A percentile compares a stretch with the other conserved stretches of the same genome.
Evolutionary conservation across 345 rosid species (phyloP).

Genomic region (Passiflora organensis): DNA sequence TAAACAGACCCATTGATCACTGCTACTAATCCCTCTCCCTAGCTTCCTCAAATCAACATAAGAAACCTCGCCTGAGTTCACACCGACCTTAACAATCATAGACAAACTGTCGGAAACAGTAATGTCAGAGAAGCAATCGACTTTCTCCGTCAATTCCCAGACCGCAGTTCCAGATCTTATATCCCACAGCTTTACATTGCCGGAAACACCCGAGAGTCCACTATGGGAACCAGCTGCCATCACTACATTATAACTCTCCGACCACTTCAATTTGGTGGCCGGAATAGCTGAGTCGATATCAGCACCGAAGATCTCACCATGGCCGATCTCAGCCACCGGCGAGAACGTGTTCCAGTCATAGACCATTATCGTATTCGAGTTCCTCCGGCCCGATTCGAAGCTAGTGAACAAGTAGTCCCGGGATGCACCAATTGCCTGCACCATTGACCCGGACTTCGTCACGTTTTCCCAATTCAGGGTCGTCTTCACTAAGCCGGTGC

Average conservation of each 20-base stretch:
- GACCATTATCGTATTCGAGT: conserved; percentile 78
- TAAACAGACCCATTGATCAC: conserved; percentile 55
- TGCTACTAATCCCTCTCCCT: conserved; percentile 19
- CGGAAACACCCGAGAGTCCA: conserved; percentile 72
- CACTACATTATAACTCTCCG: conserved; percentile 46
- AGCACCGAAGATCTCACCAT: conserved; percentile 62
- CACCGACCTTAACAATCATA: conserved; percentile 68
- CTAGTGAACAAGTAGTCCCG: conserved; percentile 59
- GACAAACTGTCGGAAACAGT: conserved; percentile 64
- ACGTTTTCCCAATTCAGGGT: conserved; percentile 66
- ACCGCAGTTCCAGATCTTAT: conserved; percentile 62
- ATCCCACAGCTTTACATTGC: conserved; percentile 75
- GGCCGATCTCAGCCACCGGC: conserved; percentile 71
- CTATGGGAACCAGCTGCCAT: conserved; percentile 91
- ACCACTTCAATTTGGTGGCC: conserved; percentile 75
- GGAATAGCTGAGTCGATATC: conserved; percentile 76
- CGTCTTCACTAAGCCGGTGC: conserved; percentile 52
- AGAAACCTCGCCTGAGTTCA: conserved; percentile 65
- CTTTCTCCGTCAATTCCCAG: conserved; percentile 71
- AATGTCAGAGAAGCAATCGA: conserved; percentile 82
- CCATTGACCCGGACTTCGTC: conserved; percentile 65
- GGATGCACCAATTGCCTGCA: conserved; percentile 76
- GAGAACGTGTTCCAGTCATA: conserved; percentile 55
- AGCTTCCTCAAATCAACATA: conserved; percentile 60
- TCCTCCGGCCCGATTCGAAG: conserved; percentile 87